phyloP scores from a whole-genome alignment of 176 grass and related monocot genomes.

The Cymbopogon citratus region DNA sequence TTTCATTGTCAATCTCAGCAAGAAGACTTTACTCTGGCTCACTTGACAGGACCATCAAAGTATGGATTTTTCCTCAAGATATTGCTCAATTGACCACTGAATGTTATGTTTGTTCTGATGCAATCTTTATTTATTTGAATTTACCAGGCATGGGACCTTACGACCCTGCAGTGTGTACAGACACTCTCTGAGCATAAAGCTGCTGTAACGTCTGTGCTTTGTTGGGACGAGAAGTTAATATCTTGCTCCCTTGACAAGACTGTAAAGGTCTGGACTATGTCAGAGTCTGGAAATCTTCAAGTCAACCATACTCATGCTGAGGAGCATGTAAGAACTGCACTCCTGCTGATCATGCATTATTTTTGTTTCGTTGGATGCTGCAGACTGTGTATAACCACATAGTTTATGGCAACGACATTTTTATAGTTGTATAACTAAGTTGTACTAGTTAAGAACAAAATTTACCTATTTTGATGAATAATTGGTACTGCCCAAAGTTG shows the following conservation, averaged over 20 bases:
- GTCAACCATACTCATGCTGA: conserved; percentile 39
- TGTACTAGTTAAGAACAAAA: not conserved
- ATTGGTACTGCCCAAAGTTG: not conserved
- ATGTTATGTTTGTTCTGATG: not conserved
- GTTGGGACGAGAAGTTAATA: conserved; percentile 57
- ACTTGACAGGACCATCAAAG: conserved; percentile 43
- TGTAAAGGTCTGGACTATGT: conserved; percentile 47
- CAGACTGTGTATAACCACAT: not conserved
- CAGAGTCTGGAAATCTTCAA: conserved; percentile 42
- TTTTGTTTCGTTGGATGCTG: not conserved
- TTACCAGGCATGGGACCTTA: conserved; percentile 55
- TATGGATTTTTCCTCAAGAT: not conserved
- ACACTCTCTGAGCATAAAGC: conserved; percentile 52
- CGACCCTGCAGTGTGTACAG: conserved; percentile 44
- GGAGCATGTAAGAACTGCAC: conserved; percentile 39
- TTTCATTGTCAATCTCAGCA: conserved; percentile 27
- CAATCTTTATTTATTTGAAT: not conserved
- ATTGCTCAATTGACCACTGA: not conserved
- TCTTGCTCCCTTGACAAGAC: conserved; percentile 61
- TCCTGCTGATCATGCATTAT: not conserved
- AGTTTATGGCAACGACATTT: not conserved
- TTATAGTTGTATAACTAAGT: not conserved
- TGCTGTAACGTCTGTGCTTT: conserved; percentile 54
- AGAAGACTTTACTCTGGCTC: conserved; percentile 41
- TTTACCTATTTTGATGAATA: not conserved